Evolutionary conservation across 2,329 filamentous ascomycete species (phyloP).

Genomic region (Fusarium clavum): DNA sequence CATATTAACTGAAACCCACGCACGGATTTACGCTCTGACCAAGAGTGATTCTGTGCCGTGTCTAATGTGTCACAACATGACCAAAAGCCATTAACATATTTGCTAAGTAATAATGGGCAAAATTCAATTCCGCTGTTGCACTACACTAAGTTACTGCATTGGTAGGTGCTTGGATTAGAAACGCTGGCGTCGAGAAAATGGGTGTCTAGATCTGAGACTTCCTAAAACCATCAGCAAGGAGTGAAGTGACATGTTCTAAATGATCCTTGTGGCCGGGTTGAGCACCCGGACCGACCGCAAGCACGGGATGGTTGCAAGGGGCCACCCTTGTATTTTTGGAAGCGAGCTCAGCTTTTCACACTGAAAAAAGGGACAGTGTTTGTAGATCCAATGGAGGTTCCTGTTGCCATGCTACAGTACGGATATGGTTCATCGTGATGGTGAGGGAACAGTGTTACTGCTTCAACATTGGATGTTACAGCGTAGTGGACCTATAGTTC

Average conservation of each 20-base stretch:
- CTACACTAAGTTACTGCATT: background rate
- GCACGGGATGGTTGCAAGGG: conserved; percentile 30
- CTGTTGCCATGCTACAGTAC: background rate
- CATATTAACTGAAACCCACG: conserved; percentile 8
- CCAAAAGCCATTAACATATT: background rate
- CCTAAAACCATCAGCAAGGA: conserved; percentile 27
- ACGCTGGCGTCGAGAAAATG: conserved; percentile 37
- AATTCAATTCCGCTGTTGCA: background rate
- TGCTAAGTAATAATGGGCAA: conserved; percentile 6
- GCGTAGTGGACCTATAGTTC: conserved; percentile 11
- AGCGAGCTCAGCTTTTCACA: conserved; percentile 34
- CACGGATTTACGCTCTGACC: background rate
- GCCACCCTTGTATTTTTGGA: conserved; percentile 20
- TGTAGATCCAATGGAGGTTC: conserved; percentile 14
- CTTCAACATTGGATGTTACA: conserved; percentile 25
- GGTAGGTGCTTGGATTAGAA: conserved; percentile 33
- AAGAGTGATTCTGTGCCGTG: background rate
- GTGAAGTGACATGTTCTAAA: conserved; percentile 18
- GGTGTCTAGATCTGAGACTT: conserved; percentile 31
- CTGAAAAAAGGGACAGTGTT: conserved; percentile 23
- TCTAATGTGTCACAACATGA: background rate
- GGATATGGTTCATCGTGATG: background rate
- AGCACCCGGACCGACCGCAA: conserved; percentile 35
- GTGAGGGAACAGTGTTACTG: conserved; percentile 20
- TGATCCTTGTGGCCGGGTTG: conserved; percentile 36